A percentile compares a stretch with the other conserved stretches of the same genome.
Evolutionary conservation across 371 early-diverging fungal genomes (phyloP).

Genomic region (Lichtheimia ornata): DNA sequence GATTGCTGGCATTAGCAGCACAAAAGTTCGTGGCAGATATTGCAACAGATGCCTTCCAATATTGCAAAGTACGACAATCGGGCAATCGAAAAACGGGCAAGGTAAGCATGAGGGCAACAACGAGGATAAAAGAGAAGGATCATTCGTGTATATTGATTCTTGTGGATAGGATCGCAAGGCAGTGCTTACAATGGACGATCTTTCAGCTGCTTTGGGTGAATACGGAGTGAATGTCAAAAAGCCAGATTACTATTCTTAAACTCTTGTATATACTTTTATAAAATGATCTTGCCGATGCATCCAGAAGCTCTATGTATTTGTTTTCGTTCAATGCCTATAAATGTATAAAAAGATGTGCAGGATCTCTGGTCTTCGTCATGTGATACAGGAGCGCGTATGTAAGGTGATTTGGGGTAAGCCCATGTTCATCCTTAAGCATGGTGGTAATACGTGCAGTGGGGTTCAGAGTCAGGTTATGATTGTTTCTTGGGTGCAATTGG

Average conservation of each 20-base stretch:
- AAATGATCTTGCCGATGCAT: too few relatives aligned
- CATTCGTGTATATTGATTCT: background rate
- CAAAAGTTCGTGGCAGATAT: constrained; percentile 96
- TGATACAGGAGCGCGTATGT: too few relatives aligned
- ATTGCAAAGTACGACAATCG: constrained; percentile 85
- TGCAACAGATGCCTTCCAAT: constrained; percentile 93
- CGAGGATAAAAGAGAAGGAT: background rate
- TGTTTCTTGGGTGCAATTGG: too few relatives aligned
- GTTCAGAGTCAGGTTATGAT: background rate
- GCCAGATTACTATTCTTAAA: constrained; percentile 82
- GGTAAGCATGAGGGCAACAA: constrained; percentile 16
- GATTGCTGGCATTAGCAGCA: constrained; percentile 87
- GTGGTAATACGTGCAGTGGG: too few relatives aligned
- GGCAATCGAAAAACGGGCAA: constrained; percentile 46
- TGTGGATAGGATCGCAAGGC: constrained; percentile 71
- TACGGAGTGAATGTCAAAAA: constrained; percentile 94
- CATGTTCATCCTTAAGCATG: too few relatives aligned
- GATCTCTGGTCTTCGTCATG: too few relatives aligned
- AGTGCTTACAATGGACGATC: constrained; percentile 91
- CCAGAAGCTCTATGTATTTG: too few relatives aligned
- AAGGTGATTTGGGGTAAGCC: background rate
- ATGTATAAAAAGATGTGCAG: too few relatives aligned
- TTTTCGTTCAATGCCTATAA: too few relatives aligned
- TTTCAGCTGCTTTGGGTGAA: constrained; percentile 87
- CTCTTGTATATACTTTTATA: background rate